These are phyloP conservation scores for Trametes hirsuta DNA, from an alignment of 1,284 basidiomycete species.

Conservation along the genomic window DNA sequence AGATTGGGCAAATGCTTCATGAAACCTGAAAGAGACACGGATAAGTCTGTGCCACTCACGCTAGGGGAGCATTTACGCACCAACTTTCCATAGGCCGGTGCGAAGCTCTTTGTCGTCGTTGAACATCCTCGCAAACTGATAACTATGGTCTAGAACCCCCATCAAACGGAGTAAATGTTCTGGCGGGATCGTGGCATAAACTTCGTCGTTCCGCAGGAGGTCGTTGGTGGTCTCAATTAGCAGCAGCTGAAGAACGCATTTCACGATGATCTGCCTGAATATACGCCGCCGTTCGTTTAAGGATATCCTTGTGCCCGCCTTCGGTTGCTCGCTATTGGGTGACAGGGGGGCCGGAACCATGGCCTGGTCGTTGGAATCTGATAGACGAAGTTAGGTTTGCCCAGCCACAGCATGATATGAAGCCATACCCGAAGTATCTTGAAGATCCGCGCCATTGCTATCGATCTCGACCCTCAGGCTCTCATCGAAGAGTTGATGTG, in stretches of 20 bases:
- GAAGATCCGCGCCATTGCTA: slow-evolving; percentile 54
- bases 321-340: slow-evolving; percentile 58
- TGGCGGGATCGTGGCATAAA: slow-evolving; percentile 95
- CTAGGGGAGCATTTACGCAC: slow-evolving; percentile 50
- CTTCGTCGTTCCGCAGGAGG: slow-evolving; percentile 87
- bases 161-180: slow-evolving; percentile 92
- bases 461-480: slow-evolving; percentile 82
- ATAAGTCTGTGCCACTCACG: background rate
- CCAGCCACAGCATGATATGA: background rate
- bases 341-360: slow-evolving; percentile 83
- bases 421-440: slow-evolving; percentile 54
- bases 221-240: slow-evolving; percentile 99
- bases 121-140: slow-evolving; percentile 96
- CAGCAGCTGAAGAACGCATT: slow-evolving; percentile 97
- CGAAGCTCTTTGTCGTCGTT: slow-evolving; percentile 98
- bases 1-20: slow-evolving; percentile 99
- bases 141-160: slow-evolving; percentile 94
- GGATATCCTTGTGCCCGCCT: slow-evolving; percentile 51
- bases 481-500: slow-evolving; percentile 96
- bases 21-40: slow-evolving; percentile 67
- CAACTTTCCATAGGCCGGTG: slow-evolving; percentile 99
- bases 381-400: background rate
- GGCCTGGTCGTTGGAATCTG: slow-evolving; percentile 67
- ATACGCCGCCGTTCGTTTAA: slow-evolving; percentile 81
- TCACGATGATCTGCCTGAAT: slow-evolving; percentile 99